A percentile compares a stretch with the other conserved stretches of the same genome.
These are phyloP conservation scores for Fusarium sp. DNA, from an alignment of 2,329 filamentous ascomycete species.

Conservation along the genomic window DNA sequence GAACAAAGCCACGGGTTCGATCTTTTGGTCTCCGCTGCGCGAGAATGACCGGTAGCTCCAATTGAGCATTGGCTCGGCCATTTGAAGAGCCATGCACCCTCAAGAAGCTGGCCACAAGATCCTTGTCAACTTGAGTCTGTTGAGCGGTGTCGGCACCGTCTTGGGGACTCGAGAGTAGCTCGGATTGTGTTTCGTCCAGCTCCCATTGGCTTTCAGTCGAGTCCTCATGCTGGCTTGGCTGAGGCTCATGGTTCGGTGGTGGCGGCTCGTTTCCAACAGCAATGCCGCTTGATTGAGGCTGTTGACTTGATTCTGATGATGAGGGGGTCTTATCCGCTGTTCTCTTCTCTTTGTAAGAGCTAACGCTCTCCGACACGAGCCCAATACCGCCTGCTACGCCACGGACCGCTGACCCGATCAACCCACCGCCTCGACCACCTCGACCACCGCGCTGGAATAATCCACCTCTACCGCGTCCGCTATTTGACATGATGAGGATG, in stretches of 20 bases:
- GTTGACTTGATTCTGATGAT: not conserved
- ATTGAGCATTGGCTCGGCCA: not conserved
- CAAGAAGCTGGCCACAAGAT: not conserved
- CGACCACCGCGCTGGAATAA: not conserved
- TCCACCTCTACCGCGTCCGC: not conserved
- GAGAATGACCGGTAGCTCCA: conserved; percentile 3
- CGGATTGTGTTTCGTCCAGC: conserved; percentile 4
- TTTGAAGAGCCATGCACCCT: not conserved
- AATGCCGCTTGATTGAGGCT: not conserved
- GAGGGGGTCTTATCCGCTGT: not conserved
- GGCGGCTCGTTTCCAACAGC: not conserved
- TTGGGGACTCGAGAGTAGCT: not conserved
- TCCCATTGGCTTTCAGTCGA: conserved; percentile 8
- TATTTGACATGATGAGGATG: not conserved
- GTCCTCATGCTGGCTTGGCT: not conserved
- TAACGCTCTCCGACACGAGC: conserved; percentile 10
- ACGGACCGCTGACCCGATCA: conserved; percentile 6
- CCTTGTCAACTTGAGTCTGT: not conserved
- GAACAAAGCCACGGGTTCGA: conserved; percentile 12
- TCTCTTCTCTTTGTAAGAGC: conserved; percentile 13
- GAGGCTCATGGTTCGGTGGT: not conserved
- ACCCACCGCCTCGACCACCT: not conserved
- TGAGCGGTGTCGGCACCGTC: not conserved
- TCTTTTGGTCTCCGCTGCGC: conserved; percentile 14
- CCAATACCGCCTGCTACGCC: conserved; percentile 14